Evolutionary conservation across 257 asterid genomes (phyloP), one percentile per base, ranked within the genome.

Genomic region (Eustoma russellianum): DNA sequence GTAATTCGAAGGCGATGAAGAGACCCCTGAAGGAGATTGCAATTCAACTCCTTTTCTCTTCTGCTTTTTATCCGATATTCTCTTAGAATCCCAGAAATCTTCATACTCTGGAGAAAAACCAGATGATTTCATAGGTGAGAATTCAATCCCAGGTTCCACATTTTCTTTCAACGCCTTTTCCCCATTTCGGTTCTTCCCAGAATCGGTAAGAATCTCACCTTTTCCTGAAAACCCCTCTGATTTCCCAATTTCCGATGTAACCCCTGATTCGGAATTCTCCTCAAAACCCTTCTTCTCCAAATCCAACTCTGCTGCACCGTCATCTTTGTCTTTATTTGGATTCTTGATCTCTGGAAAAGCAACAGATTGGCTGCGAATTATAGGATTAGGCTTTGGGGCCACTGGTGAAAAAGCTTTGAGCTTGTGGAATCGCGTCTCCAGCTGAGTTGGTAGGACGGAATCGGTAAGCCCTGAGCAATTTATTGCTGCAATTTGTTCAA

Each of bases 371-470:
- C 30, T 14, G 33, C 18, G 60, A 6, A 72, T 28, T 57, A 72
- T 55, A 50, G 74, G 48, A 33, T 52, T 17, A 52, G 85, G 70
- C 5, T 72, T 87, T 18, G 72, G 33, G 19, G 71, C 46, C 38
- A 70, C 53, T 3, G 89, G 50, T 2, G 98, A 95, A 66, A 83
- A 72, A 7, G 96, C 79, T 61, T 87, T 91, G 62, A 91, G 96
- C 77, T 74, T 84, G 7, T 62, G 95, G 41, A 91, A 87, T 12
- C 98, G 92, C 40, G 85, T 41, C 59, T 84, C 95, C 30, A 87
- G 77, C 54, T 84, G 85, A 50, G 83, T 62, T 17, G 98, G 96
- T 59, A 91, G 90, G 43, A 18, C 76, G 0, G 86, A 78, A 56
- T 87, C 76, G 3, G 68, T 65, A 66, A 91, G 78, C 5, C 88